A percentile compares a stretch with the other conserved stretches of the same genome.
Evolutionary conservation across 1,284 basidiomycete species (phyloP).

Genomic region (Heliocybe sulcata): DNA sequence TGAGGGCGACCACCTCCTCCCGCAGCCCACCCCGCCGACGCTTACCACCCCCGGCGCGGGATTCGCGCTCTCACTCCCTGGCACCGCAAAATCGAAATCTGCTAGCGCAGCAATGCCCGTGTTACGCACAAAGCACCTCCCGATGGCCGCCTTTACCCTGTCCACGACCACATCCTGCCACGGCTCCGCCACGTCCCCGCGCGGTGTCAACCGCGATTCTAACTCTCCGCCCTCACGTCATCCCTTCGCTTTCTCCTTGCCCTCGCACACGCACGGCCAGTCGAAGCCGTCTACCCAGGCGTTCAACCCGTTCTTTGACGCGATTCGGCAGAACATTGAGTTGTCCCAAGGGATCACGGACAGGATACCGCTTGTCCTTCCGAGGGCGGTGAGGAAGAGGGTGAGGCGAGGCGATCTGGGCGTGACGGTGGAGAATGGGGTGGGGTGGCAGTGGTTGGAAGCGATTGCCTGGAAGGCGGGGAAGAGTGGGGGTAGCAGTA

Average conservation of each 20-base stretch:
- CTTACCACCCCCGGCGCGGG: not conserved
- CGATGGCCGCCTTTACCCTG: conserved; percentile 56
- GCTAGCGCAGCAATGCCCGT: conserved; percentile 15
- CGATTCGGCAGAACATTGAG: conserved; percentile 93
- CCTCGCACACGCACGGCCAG: not conserved
- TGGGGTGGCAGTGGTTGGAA: not conserved
- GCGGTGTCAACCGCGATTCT: conserved; percentile 9
- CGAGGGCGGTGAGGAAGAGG: conserved; percentile 52
- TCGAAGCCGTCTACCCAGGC: conserved; percentile 20
- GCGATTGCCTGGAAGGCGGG: not conserved
- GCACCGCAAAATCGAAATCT: not conserved
- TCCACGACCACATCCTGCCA: conserved; percentile 41
- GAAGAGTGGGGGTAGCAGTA: not conserved
- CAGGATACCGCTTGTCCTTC: conserved; percentile 73
- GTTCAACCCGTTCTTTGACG: conserved; percentile 89
- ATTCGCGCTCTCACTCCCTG: conserved; percentile 8
- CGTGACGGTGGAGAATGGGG: not conserved
- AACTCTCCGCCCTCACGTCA: not conserved
- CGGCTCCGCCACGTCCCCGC: conserved; percentile 11
- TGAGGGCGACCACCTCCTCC: conserved; percentile 4
- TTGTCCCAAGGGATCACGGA: conserved; percentile 80
- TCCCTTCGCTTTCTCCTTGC: conserved; percentile 8
- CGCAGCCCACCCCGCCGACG: conserved; percentile 13
- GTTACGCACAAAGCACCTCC: conserved; percentile 54
- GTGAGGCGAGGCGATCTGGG: conserved; percentile 29